phyloP scores from a whole-genome alignment of 805 yeast species.

The Yamadazyma akitaensis region DNA sequence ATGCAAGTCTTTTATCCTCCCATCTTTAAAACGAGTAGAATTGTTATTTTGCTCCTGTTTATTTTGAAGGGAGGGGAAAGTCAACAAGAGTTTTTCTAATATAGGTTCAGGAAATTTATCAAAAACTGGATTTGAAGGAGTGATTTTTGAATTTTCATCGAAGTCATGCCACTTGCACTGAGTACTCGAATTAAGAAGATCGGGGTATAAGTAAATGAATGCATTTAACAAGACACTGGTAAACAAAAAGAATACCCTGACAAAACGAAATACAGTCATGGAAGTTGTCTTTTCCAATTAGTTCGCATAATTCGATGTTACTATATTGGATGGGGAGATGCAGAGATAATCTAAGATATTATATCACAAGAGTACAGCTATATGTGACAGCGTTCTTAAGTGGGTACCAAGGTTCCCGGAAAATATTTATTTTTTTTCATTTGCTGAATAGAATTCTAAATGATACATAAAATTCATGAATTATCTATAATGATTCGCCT shows the following conservation, averaged over 20 bases:
- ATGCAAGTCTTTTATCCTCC: constrained; percentile 48
- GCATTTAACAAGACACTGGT: constrained; percentile 50
- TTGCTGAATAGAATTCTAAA: constrained; percentile 7
- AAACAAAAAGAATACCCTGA: constrained; percentile 1
- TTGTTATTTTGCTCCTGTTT: constrained; percentile 6
- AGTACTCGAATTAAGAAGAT: constrained; percentile 41
- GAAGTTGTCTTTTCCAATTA: not conserved
- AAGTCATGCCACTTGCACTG: constrained; percentile 60
- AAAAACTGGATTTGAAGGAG: constrained; percentile 2
- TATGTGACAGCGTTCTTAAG: too few species aligned
- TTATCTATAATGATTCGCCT: constrained; percentile 71
- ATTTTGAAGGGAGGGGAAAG: constrained; percentile 17
- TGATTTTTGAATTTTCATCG: not conserved
- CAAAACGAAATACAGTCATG: constrained; percentile 3
- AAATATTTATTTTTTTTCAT: constrained; percentile 1
- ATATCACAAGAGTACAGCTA: too few species aligned
- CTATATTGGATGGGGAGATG: not conserved
- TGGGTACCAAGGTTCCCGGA: not conserved
- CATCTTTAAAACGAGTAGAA: constrained; percentile 2
- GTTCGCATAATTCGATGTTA: not conserved
- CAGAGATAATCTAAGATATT: not conserved
- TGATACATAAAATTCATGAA: constrained; percentile 8
- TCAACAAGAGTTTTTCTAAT: constrained; percentile 16
- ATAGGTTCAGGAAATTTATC: constrained; percentile 11
- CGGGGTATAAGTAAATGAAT: constrained; percentile 76